A percentile compares a stretch with the other conserved stretches of the same genome.
Conservation (phyloP, 2,329 filamentous ascomycete genomes). For the Chaetomium strumarium region DNA sequence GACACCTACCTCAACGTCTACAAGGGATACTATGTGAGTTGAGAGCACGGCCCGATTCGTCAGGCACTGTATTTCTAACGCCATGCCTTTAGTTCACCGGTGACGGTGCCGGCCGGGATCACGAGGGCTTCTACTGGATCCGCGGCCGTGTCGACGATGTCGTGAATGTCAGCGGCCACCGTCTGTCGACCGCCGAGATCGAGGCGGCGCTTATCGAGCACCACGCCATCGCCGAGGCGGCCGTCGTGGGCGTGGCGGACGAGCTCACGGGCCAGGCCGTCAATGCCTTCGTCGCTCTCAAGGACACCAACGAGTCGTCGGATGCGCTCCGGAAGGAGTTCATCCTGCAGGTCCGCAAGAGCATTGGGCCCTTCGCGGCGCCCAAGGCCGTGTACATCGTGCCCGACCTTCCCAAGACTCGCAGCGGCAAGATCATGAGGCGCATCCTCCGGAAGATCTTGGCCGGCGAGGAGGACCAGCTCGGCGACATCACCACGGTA, state of each 20-base stretch:
- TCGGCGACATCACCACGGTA: slow-evolving; percentile 89
- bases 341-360: slow-evolving; percentile 90
- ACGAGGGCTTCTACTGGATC: slow-evolving; percentile 99
- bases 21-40: slow-evolving; percentile 89
- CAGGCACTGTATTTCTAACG: no score
- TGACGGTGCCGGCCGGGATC: slow-evolving; percentile 90
- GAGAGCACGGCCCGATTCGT: no score
- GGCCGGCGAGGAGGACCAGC: slow-evolving; percentile 92
- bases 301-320: slow-evolving; percentile 68
- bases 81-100: slow-evolving; percentile 62
- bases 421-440: slow-evolving; percentile 98
- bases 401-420: slow-evolving; percentile 91
- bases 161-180: slow-evolving; percentile 94
- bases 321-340: slow-evolving; percentile 90
- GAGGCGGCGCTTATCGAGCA: slow-evolving; percentile 96
- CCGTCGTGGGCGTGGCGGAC: slow-evolving; percentile 87
- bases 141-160: slow-evolving; percentile 97
- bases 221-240: slow-evolving; percentile 81
- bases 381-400: slow-evolving; percentile 91
- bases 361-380: slow-evolving; percentile 93
- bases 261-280: slow-evolving; percentile 96
- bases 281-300: slow-evolving; percentile 92
- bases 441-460: slow-evolving; percentile 95
- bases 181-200: slow-evolving; percentile 94
- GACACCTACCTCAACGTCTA: slow-evolving; percentile 98